Evolutionary conservation across 164 flowering plant species (phyloP), one percentile per base, ranked within the genome.

Genomic region (Vitis amurensis): DNA sequence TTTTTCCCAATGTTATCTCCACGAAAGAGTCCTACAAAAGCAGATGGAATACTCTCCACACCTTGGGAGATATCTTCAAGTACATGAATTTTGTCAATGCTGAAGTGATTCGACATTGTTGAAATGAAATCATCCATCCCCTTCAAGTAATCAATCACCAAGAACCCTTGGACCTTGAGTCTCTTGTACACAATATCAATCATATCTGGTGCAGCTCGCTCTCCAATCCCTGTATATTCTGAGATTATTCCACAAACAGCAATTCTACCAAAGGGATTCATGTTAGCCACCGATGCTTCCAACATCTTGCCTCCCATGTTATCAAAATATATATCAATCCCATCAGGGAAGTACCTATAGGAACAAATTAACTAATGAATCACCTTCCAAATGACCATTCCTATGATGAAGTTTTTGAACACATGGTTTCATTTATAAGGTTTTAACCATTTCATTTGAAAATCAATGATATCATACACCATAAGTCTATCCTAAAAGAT

Each of bases 281-380:
- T 88, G 84, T 90, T 89, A 15, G 77, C 79, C 51, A 91, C 76
- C 3, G 83, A 93, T 2, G 93, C 93, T 53, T 89, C 97, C 56
- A 78, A 81, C 91, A 88, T 93, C 71, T 87, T 84, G 0, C 71
- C 88, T 5, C 96, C 98, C n/a, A 92, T 94, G 48, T 90, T 92
- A 79, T 92, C 97, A 8, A 91, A 91, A 29, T 91, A 90, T 63
- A 92, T 84, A 64, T 90, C 94, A 5, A 92, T 88, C 1, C 98
- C 94, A 11, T 87, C 85, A 0, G 94, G 94, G 60, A 92, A 93
- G 76, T 82, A 85, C 83, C 94, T 89, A 74, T 12, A 50, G 3
- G 7, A 3, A 37, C 44, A 37, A 23, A 37, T 37, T 37, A 37
- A 6, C 44, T 7, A 37, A 37, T 37, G 44, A 37, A 37, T 14